Percentiles rank a stretch among this genome's conserved stretches.
phyloP scores from a whole-genome alignment of 257 asterid genomes.

The Petunia secreta region DNA sequence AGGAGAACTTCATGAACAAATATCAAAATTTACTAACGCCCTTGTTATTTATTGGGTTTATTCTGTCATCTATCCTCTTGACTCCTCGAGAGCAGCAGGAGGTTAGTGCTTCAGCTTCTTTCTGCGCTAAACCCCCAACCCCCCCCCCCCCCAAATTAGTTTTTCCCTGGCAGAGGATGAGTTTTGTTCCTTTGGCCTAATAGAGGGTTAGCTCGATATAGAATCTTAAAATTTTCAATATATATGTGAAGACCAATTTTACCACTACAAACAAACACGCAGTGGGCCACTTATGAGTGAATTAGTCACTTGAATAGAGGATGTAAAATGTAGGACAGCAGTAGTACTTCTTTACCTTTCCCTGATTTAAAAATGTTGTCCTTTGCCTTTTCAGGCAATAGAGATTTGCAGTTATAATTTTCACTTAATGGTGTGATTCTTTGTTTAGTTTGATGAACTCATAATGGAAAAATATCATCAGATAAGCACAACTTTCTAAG shows the following conservation, averaged over 20 bases:
- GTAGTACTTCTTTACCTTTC: neutral
- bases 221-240: neutral
- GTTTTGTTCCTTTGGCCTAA: neutral
- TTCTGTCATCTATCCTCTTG: slow-evolving; percentile 33
- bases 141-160: neutral
- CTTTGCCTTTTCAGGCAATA: neutral
- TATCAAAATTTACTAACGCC: slow-evolving; percentile 34
- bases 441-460: neutral
- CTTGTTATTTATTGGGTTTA: slow-evolving; percentile 35
- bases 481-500: neutral
- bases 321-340: neutral
- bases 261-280: neutral
- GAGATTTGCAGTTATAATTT: slow-evolving; percentile 2
- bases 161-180: neutral
- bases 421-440: neutral
- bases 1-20: slow-evolving; percentile 35
- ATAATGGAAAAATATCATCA: slow-evolving; percentile 3
- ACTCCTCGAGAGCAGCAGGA: slow-evolving; percentile 48
- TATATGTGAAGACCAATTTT: neutral
- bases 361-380: neutral
- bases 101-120: slow-evolving; percentile 42
- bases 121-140: no score
- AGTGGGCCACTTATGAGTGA: neutral
- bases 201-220: neutral
- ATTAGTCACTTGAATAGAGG: neutral